Conservation (phyloP, 2,329 filamentous ascomycete genomes). For the Xylaria multiplex region DNA sequence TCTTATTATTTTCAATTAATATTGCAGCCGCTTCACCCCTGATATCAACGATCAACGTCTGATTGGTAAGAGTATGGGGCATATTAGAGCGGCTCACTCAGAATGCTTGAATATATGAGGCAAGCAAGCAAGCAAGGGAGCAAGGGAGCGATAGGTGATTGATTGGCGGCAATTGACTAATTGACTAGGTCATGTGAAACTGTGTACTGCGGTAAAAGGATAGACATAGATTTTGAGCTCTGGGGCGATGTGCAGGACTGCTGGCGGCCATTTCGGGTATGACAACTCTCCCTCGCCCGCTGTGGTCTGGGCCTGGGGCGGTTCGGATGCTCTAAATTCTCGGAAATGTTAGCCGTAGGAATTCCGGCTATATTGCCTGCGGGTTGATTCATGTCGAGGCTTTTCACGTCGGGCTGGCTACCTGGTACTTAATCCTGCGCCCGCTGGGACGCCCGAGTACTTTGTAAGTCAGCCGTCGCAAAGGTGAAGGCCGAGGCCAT, state of each 20-base stretch:
- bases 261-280: slow-evolving; percentile 9
- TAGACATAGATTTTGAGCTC: neutral
- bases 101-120: slow-evolving; percentile 10
- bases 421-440: neutral
- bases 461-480: neutral
- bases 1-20: slow-evolving; percentile 20
- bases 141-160: neutral
- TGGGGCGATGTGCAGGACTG: neutral
- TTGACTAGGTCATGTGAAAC: neutral
- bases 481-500: neutral
- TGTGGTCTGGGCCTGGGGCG: slow-evolving; percentile 4
- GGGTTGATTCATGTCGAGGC: neutral
- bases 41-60: neutral
- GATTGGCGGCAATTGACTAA: neutral
- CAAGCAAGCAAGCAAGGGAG: neutral
- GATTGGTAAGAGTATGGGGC: neutral
- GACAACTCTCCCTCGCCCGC: neutral
- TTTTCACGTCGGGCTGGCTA: neutral
- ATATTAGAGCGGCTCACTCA: neutral
- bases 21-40: slow-evolving; percentile 12
- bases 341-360: slow-evolving; percentile 24
- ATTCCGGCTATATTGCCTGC: slow-evolving; percentile 15
- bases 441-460: neutral
- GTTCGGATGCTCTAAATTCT: slow-evolving; percentile 14
- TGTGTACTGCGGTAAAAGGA: neutral